Evolutionary conservation across 2,329 filamentous ascomycete species (phyloP).

Genomic region (Alternaria alternata): DNA sequence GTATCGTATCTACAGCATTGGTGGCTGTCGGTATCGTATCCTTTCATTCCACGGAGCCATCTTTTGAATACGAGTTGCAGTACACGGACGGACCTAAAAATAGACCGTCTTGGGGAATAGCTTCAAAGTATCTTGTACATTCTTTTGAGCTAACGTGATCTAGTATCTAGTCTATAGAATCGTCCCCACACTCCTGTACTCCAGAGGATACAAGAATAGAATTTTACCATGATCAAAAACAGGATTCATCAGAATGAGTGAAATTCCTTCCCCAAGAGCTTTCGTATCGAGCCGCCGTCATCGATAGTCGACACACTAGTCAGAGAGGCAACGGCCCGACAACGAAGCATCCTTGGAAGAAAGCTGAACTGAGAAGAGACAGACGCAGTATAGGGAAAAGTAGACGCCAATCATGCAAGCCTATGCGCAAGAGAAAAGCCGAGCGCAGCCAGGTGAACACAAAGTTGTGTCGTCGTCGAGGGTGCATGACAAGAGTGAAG

Average conservation of each 20-base stretch:
- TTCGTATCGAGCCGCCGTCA: constrained; percentile 14
- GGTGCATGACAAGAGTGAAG: constrained; percentile 6
- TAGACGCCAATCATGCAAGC: constrained; percentile 20
- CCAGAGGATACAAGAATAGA: constrained; percentile 15
- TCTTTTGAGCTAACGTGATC: not conserved
- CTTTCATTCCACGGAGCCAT: constrained; percentile 1
- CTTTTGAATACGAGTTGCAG: constrained; percentile 12
- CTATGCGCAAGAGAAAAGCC: constrained; percentile 4
- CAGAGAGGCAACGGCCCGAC: constrained; percentile 10
- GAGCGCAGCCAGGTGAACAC: constrained; percentile 10
- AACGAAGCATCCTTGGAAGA: not conserved
- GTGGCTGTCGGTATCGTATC: constrained; percentile 16
- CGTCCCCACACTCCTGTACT: not conserved
- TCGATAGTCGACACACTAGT: constrained; percentile 22
- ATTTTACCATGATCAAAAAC: not conserved
- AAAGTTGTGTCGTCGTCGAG: constrained; percentile 4
- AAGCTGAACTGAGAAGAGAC: constrained; percentile 6
- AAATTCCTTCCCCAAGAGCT: constrained; percentile 9
- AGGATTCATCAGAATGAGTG: constrained; percentile 14
- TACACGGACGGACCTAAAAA: constrained; percentile 19
- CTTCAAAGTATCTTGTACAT: constrained; percentile 4
- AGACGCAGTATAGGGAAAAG: not conserved
- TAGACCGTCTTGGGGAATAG: constrained; percentile 11
- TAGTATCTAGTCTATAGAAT: constrained; percentile 8
- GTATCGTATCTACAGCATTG: constrained; percentile 12